Base-by-base conservation (phyloP, 441 rosid species). In the Gossypium schwendimanii region DNA sequence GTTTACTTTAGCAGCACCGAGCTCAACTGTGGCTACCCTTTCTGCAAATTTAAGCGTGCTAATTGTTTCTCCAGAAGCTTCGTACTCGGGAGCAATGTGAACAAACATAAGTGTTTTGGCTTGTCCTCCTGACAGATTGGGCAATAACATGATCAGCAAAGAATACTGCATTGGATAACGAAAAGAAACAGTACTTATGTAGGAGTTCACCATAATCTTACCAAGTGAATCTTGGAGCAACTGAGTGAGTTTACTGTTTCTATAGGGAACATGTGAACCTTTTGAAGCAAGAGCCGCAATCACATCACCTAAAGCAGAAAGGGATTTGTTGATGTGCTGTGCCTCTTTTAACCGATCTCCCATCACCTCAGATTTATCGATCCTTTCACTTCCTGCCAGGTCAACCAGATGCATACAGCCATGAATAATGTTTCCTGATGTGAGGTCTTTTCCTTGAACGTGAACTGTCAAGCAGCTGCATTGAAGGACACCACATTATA, bases 21-120 rank as follows among this genome's bases (percentile, higher is more conserved):
- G 82, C 83, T 89, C 94, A 39, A 87, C 77, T 33, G 88, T 85
- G 24, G 91, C 88, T 15, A 89, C 94, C 66, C 94, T 74, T 78
- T 86, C 94, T 18, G 92, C 94, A 79, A 89, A 89, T 64, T 89
- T 89, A 23, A 89, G 88, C 26, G 94, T 87, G 73, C 87, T 87
- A 17, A 87, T 68, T 26, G 92, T 86, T 83, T 87, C 94, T 60
- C 82, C 87, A 15, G 82, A 75, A 79, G 94, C 89, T 18, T 87
- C 88, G 20, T 75, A 80, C 75, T 89, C 94, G 0, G 91, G 91
- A 80, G 87, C 86, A 41, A 87, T 75, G 81, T 89, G 94, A 59
- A 87, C 86, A 70, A 89, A 89, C 94, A 89, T 89, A 53, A 87
- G 86, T 12, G 94, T 87, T 79, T 89, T 89, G 71, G 94, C 94